phyloP scores from a whole-genome alignment of 2,329 filamentous ascomycete species.

The Cercospora sp. region DNA sequence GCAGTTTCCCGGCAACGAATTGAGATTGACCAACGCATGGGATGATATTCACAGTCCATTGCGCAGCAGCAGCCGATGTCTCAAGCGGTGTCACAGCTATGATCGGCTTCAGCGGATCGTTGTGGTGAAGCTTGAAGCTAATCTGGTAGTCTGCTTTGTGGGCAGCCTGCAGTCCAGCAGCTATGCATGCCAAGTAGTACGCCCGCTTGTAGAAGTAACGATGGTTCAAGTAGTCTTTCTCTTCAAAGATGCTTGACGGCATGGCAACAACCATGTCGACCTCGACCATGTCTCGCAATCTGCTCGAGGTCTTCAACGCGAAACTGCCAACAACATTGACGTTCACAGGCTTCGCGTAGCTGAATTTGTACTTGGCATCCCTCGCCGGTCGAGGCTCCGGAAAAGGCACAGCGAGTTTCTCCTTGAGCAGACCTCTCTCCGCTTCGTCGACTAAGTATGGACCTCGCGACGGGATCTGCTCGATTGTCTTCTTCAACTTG shows the following conservation, averaged over 20 bases:
- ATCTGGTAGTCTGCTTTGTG: conserved; percentile 60
- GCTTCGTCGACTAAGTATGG: conserved; percentile 63
- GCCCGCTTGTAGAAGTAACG: conserved; percentile 93
- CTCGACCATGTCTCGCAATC: conserved; percentile 52
- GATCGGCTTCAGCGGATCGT: conserved; percentile 64
- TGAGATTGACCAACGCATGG: conserved; percentile 68
- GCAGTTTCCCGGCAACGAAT: conserved; percentile 71
- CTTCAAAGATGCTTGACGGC: conserved; percentile 75
- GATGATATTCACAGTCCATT: conserved; percentile 70
- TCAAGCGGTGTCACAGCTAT: conserved; percentile 47
- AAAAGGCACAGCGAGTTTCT: conserved; percentile 75
- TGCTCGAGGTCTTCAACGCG: conserved; percentile 70
- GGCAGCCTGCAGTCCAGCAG: conserved; percentile 64
- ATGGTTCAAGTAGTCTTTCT: conserved; percentile 91
- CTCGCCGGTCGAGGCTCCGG: conserved; percentile 74
- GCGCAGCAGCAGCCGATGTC: conserved; percentile 36
- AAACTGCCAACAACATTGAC: conserved; percentile 91
- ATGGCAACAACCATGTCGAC: conserved; percentile 88
- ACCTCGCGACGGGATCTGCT: conserved; percentile 54
- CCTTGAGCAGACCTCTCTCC: conserved; percentile 64
- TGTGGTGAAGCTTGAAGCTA: conserved; percentile 34
- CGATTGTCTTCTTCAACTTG: conserved; percentile 57
- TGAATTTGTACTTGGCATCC: conserved; percentile 78
- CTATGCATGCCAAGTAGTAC: conserved; percentile 83
- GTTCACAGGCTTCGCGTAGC: conserved; percentile 71